These are phyloP conservation scores for Phytophthora palmivora DNA, from an alignment of 352 stramenopile genomes.

Conservation along the genomic window DNA sequence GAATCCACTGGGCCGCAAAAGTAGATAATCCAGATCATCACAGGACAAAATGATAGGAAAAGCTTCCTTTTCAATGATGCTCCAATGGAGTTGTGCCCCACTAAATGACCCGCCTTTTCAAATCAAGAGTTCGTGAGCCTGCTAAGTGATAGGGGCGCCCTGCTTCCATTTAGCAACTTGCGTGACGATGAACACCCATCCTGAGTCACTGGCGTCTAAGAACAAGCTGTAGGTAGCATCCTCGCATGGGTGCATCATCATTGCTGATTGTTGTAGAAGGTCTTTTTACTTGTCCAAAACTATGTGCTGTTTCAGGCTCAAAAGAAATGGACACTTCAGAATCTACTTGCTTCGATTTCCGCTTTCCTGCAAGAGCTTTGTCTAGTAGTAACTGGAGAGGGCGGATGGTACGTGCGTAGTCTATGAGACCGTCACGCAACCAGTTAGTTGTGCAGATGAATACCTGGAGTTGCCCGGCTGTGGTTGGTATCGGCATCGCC, in stretches of 20 bases:
- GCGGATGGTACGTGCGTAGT: not conserved
- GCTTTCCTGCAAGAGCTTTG: not conserved
- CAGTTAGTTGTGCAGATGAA: constrained; percentile 10
- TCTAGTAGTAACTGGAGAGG: not conserved
- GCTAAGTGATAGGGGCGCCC: not conserved
- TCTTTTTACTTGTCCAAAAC: not conserved
- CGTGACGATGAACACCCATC: not conserved
- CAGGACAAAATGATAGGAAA: not conserved
- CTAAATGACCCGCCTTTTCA: not conserved
- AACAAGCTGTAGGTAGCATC: not conserved
- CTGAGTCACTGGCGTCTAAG: not conserved
- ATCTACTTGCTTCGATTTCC: constrained; percentile 2
- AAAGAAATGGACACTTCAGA: not conserved
- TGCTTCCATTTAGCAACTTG: not conserved
- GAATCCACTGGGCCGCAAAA: not conserved
- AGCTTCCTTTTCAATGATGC: not conserved
- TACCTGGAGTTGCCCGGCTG: constrained; percentile 1
- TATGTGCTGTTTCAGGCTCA: not conserved
- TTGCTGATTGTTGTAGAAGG: not conserved
- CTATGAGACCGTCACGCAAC: constrained; percentile 1
- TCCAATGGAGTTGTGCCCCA: not conserved
- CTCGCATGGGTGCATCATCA: not conserved
- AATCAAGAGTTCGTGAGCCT: not conserved
- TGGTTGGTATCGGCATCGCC: not conserved
- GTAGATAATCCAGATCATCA: not conserved